Conservation (phyloP, 2,329 filamentous ascomycete species). For the Mariannaea sp. region DNA sequence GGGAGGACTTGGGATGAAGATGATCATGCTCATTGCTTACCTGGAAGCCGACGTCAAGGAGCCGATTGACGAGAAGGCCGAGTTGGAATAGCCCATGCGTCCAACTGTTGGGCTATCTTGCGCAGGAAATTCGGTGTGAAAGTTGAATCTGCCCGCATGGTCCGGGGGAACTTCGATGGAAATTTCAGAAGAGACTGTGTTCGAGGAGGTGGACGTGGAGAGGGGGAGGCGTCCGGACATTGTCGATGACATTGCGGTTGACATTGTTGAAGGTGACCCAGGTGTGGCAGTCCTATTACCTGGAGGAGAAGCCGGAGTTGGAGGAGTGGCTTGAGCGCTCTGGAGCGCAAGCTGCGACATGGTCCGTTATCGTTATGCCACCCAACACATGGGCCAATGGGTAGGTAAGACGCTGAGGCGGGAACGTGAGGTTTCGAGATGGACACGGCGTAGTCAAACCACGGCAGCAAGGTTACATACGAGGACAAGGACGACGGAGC, state of each 20-base stretch:
- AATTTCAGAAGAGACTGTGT: conserved; percentile 1
- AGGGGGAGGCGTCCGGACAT: conserved; percentile 13
- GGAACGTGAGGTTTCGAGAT: conserved; percentile 43
- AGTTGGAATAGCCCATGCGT: conserved; percentile 36
- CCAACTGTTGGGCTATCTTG: conserved; percentile 56
- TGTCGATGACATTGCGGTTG: conserved; percentile 4
- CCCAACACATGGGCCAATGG: conserved; percentile 39
- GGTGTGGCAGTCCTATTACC: conserved; percentile 8
- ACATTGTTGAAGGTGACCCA: conserved; percentile 6
- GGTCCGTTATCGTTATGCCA: conserved; percentile 47
- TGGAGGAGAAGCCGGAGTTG: conserved; percentile 18
- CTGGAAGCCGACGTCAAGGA: conserved; percentile 35
- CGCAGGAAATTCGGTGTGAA: conserved; percentile 32
- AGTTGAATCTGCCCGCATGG: conserved; percentile 24
- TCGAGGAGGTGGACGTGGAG: conserved; percentile 22
- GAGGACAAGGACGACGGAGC: conserved; percentile 26
- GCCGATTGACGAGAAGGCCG: conserved; percentile 29
- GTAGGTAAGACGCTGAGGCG: conserved; percentile 24
- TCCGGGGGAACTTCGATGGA: conserved; percentile 15
- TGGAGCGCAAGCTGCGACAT: conserved; percentile 60
- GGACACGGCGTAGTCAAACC: conserved; percentile 36
- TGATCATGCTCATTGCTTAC: conserved; percentile 33
- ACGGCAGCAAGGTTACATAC: conserved; percentile 36
- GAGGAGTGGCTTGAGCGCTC: conserved; percentile 45
- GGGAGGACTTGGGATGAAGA: conserved; percentile 32